Conservation (phyloP, 139 green algal species). For the Eudorina sp. region DNA sequence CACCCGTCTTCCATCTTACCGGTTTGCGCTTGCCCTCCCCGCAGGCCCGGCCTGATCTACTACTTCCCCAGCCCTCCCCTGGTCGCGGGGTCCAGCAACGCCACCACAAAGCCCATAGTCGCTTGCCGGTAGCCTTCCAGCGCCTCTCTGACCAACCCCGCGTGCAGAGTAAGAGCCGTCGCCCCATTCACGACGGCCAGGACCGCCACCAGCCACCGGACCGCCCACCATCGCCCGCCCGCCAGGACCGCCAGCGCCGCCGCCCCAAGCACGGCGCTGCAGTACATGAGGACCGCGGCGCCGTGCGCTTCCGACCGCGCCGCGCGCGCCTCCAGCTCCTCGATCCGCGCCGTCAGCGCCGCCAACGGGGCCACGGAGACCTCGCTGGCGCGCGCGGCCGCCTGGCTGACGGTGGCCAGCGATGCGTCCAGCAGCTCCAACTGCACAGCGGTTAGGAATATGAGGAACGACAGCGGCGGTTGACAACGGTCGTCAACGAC, state of each 20-base stretch:
- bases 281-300: constrained; percentile 33
- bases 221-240: background rate
- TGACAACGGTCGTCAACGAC: background rate
- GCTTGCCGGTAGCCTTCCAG: background rate
- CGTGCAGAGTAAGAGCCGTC: constrained; percentile 1
- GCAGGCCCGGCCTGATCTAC: too few species aligned
- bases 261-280: background rate
- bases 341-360: background rate
- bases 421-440: background rate
- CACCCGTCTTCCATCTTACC: too few species aligned
- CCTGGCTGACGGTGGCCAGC: background rate
- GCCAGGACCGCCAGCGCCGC: background rate
- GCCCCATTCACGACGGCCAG: constrained; percentile 2
- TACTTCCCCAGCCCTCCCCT: background rate
- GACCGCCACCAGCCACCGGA: background rate
- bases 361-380: background rate
- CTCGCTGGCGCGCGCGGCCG: background rate
- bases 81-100: background rate
- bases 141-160: background rate
- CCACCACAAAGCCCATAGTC: background rate
- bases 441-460: background rate
- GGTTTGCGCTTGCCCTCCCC: too few species aligned
- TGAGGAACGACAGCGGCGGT: background rate
- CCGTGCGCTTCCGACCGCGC: background rate
- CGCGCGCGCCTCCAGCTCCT: background rate